Base-by-base conservation (phyloP, 257 asterid genomes). In the Prunella vulgaris region DNA sequence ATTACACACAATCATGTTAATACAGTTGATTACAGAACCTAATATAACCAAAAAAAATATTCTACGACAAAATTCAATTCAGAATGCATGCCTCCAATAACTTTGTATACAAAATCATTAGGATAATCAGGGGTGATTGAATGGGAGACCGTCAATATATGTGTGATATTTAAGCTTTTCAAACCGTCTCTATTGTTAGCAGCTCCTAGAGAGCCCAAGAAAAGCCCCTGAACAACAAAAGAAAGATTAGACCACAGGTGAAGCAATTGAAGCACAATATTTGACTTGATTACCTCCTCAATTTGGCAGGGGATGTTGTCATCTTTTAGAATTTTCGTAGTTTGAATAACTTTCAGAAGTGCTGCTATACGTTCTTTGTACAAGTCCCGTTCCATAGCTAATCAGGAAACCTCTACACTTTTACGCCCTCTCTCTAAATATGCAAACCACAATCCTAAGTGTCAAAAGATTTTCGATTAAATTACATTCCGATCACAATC, bases 181-280 rank as follows among this genome's bases (percentile, higher is more conserved):
- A 93, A 76, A 76, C 81, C 84, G 60, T 22, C 66, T 79, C 66
- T 80, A 53, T 83, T 81, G 64, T 69, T 77, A 49, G 98, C 98
- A 80, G 98, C 95, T 71, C 88, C 95, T 28, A 88, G 69, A n/a
- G 98, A 93, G 15, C 98, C 98, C 68, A 93, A 79, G 80, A 74
- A 90, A 59, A 93, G 92, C 60, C 97, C 98, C 97, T 93, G 85
- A 30, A 75, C 35, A 71, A 38, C 25, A 64, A 59, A 74, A 61
- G 17, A 57, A 53, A 42, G 51, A 37, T 46, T 20, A 60, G 44
- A 51, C 49, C 58, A 17, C 20, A 32, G 28, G 15, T 54, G 68
- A 1, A 8, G 22, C 64, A 64, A 51, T 14, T 5, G 44, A 17
- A 32, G 8, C 4, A 44, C 30, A 14, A 74, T 25, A 63, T 60